phyloP scores from a whole-genome alignment of 768 basidiomycete genomes.

The Rhizopogon roseolus region DNA sequence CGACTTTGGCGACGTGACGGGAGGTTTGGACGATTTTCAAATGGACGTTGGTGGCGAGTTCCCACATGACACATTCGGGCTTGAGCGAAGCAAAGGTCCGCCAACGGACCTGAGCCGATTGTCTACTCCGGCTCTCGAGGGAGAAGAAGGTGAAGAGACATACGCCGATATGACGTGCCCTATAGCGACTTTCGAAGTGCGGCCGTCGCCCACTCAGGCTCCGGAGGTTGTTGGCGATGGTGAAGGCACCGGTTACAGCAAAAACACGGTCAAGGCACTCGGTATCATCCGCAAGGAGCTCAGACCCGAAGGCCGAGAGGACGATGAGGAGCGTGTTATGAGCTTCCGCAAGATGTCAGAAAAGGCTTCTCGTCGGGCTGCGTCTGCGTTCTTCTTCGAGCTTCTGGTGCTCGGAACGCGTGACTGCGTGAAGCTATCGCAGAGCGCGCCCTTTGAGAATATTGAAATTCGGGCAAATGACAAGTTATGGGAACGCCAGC shows the following conservation, averaged over 20 bases:
- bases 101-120: constrained; percentile 56
- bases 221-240: constrained; percentile 39
- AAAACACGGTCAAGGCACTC: constrained; percentile 84
- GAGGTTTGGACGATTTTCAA: constrained; percentile 62
- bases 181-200: constrained; percentile 76
- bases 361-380: constrained; percentile 87
- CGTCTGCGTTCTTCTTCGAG: constrained; percentile 97
- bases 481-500: constrained; percentile 78
- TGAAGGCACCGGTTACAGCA: constrained; percentile 77
- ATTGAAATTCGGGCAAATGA: constrained; percentile 80
- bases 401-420: constrained; percentile 90
- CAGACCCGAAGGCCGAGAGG: constrained; percentile 43
- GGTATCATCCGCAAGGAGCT: constrained; percentile 71
- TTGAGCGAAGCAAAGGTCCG: constrained; percentile 41
- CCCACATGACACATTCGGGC: constrained; percentile 23
- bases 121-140: constrained; percentile 65
- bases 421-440: constrained; percentile 81
- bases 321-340: constrained; percentile 52
- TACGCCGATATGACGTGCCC: constrained; percentile 72
- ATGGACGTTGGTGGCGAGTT: constrained; percentile 58
- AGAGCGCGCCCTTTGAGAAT: constrained; percentile 74
- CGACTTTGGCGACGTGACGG: constrained; percentile 57
- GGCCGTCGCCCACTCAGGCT: constrained; percentile 42
- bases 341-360: constrained; percentile 78
- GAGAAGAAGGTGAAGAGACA: constrained; percentile 56